Evolutionary conservation across 2,329 filamentous ascomycete genomes (phyloP).

Genomic region (Verticillium klebahnii): DNA sequence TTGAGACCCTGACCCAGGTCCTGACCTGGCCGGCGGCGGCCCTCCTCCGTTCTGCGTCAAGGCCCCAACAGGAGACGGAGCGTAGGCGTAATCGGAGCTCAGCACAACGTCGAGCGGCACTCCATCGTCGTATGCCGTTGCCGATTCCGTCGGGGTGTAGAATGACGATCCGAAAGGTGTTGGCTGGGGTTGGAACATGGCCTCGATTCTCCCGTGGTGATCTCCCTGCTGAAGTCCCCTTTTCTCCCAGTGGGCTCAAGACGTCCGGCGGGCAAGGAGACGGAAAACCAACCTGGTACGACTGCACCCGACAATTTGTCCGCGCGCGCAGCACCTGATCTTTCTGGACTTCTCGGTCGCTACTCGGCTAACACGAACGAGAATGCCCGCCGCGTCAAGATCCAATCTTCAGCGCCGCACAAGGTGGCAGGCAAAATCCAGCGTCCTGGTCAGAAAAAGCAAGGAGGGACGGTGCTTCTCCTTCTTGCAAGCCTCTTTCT

Average conservation of each 20-base stretch:
- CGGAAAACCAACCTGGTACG: background rate
- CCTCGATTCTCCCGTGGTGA: conserved; percentile 3
- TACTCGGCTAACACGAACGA: background rate
- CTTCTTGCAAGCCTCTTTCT: background rate
- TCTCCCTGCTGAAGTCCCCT: background rate
- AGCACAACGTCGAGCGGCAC: background rate
- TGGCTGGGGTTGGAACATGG: conserved; percentile 53
- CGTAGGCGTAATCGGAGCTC: background rate
- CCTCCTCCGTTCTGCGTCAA: background rate
- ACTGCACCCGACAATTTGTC: background rate
- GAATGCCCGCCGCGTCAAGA: background rate
- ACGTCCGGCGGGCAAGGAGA: background rate
- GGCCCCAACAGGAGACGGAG: background rate
- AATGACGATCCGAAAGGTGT: conserved; percentile 41
- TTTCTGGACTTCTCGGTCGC: background rate
- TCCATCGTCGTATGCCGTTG: background rate
- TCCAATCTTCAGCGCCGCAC: background rate
- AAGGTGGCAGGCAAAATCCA: background rate
- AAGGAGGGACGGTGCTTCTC: background rate
- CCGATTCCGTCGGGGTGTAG: conserved; percentile 14
- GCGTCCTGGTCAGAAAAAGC: background rate
- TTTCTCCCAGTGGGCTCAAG: background rate
- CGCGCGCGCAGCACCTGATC: background rate
- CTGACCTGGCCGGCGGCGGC: background rate
- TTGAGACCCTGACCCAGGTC: background rate